Percentiles rank a stretch among this genome's conserved stretches.
These are phyloP conservation scores for Puccinia novopanici DNA, from an alignment of 1,284 basidiomycete genomes.

Conservation along the genomic window DNA sequence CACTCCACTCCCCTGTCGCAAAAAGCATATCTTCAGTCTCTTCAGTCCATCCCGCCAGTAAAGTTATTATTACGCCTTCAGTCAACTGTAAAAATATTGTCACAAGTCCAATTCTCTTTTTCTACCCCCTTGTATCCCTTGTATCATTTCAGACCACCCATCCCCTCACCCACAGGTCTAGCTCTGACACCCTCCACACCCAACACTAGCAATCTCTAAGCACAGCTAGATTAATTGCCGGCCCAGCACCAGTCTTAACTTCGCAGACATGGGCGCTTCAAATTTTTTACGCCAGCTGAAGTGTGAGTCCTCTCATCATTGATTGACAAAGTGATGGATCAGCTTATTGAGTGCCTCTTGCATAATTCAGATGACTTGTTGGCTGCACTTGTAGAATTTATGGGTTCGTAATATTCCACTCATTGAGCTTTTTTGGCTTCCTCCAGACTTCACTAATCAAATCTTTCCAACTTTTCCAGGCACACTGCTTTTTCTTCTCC, in stretches of 20 bases:
- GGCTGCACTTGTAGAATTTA: constrained; percentile 20
- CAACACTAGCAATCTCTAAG: not conserved
- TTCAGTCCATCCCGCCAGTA: not conserved
- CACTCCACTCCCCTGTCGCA: not conserved
- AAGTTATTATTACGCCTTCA: not conserved
- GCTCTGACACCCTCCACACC: not conserved
- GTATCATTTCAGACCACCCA: not conserved
- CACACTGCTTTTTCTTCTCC: constrained; percentile 64
- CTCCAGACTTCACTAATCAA: too few species aligned
- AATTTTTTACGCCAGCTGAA: constrained; percentile 21
- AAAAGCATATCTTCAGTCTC: not conserved
- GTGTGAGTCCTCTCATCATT: not conserved
- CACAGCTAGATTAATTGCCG: too few species aligned
- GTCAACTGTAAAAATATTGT: constrained; percentile 18
- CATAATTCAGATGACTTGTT: constrained; percentile 4
- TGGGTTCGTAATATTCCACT: constrained; percentile 1
- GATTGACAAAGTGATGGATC: not conserved
- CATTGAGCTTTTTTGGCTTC: too few species aligned
- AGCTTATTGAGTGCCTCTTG: too few species aligned
- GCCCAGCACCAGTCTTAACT: not conserved
- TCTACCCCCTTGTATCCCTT: not conserved
- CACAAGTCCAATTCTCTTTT: not conserved
- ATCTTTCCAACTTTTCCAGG: constrained; percentile 16
- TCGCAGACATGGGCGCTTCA: constrained; percentile 3
- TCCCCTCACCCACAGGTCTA: not conserved